These are phyloP conservation scores for Jacaranda copaia DNA, from an alignment of 257 asterid species.

Conservation along the genomic window DNA sequence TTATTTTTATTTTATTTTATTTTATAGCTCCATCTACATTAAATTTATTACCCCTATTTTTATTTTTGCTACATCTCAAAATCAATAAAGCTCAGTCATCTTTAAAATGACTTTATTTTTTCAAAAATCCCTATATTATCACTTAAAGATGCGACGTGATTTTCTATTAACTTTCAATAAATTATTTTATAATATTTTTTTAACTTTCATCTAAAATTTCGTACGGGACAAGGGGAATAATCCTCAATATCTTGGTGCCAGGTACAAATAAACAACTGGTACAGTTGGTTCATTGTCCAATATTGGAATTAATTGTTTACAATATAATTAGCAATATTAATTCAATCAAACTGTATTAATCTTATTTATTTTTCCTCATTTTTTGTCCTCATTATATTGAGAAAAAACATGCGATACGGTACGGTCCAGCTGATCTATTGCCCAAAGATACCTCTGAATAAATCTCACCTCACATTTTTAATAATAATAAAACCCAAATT, in stretches of 20 bases:
- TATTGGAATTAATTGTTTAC: background rate
- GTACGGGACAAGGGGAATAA: background rate
- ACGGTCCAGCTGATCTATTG: constrained; percentile 45
- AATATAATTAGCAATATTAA: background rate
- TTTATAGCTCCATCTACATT: no score
- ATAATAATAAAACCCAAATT: background rate
- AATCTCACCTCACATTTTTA: background rate
- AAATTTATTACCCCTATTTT: no score
- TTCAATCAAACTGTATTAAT: background rate
- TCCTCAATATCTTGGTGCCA: background rate
- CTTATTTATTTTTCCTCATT: background rate
- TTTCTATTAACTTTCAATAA: no score
- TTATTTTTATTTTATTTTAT: no score
- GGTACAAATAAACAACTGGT: constrained; percentile 6
- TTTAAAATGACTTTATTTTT: no score
- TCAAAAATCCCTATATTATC: no score
- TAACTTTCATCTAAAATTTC: no score
- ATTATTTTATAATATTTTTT: no score
- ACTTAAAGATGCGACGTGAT: background rate
- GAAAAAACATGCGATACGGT: constrained; percentile 19
- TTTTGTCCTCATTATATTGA: constrained; percentile 18
- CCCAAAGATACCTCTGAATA: constrained; percentile 27
- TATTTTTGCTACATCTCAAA: no score
- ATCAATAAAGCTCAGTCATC: no score
- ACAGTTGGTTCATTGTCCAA: background rate